Base-by-base conservation (phyloP, 768 basidiomycete species). In the Lactarius deliciosus region DNA sequence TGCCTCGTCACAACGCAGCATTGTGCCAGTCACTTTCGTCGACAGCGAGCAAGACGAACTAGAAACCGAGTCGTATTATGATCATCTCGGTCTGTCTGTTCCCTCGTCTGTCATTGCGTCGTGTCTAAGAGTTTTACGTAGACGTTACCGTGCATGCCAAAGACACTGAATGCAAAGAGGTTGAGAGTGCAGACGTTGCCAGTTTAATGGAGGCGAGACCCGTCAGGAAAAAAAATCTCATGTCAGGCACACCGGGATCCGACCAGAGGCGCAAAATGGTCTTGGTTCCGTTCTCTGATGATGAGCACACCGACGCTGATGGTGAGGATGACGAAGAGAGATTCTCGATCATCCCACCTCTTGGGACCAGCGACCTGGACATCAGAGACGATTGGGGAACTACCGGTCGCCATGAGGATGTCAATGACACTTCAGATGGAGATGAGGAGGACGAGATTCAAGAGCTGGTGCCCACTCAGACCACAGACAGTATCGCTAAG, bases 341-440 rank as follows among this genome's bases (percentile, higher is more conserved):
- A n/a, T 53, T 57, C 15, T 34, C 38, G 30, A 64, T 53, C 28
- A 43, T 64, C 18, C 11, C 43, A 40, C 66, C 69, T 58, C 67
- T 70, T 47, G 69, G 69, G 18, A 70, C 69, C 5, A 70, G 69
- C 34, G 69, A 70, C 57, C 64, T 70, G 15, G 67, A 70, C 54
- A 59, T 70, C 25, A 41, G 53, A 34, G 64, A 68, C 47, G 43
- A 62, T 22, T 70, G 69, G 69, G 7, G n/a, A 18, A 16, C 20
- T 25, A 32, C 50, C 32, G 54, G 38, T 43, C 30, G 40, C 22
- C 32, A 28, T 25, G 32, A 61, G 30, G 55, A 16, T 32, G 43
- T 18, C 34, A 28, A 25, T 36, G 57, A 68, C 13, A n/a, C 20
- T 18, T 61, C 60, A 5, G 50, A 25, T 20, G 68, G 60, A 57